Conservation (phyloP, 2,329 filamentous ascomycete species). For the Parafenestella ontariensis region DNA sequence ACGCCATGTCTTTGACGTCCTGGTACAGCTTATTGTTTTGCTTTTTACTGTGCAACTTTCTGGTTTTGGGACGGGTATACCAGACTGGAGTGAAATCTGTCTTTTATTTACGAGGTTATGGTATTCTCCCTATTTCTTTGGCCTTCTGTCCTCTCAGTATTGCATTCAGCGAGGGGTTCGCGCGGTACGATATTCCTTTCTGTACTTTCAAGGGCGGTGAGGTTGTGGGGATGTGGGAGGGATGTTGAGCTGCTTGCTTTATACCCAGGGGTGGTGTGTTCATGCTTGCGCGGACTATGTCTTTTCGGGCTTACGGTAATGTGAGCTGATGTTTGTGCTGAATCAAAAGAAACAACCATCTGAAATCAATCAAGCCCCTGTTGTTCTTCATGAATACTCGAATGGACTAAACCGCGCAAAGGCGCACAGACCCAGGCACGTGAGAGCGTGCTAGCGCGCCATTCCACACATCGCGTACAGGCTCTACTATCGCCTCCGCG, state of each 20-base stretch:
- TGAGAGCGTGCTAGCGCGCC: slow-evolving; percentile 21
- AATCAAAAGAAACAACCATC: not conserved
- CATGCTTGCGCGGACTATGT: not conserved
- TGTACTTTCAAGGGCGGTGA: slow-evolving; percentile 5
- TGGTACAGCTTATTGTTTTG: not conserved
- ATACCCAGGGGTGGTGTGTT: slow-evolving; percentile 20
- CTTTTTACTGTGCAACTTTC: not conserved
- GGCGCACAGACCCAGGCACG: slow-evolving; percentile 3
- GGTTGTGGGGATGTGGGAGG: slow-evolving; percentile 4
- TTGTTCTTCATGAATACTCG: not conserved
- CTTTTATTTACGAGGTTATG: slow-evolving; percentile 18
- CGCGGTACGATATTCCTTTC: slow-evolving; percentile 11
- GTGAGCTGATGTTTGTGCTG: not conserved
- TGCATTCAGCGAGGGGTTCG: slow-evolving; percentile 21
- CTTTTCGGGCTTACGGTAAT: not conserved
- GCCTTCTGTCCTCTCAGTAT: slow-evolving; percentile 7
- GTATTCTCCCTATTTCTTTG: not conserved
- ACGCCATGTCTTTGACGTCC: not conserved
- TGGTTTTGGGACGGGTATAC: slow-evolving; percentile 1
- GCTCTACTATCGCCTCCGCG: not conserved
- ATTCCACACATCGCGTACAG: not conserved
- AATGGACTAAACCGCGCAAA: not conserved
- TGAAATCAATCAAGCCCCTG: not conserved
- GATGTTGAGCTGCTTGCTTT: slow-evolving; percentile 14
- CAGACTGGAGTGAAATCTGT: slow-evolving; percentile 6